These are phyloP conservation scores for Teunomyces lycoperdinae DNA, from an alignment of 805 yeast species.

Conservation along the genomic window DNA sequence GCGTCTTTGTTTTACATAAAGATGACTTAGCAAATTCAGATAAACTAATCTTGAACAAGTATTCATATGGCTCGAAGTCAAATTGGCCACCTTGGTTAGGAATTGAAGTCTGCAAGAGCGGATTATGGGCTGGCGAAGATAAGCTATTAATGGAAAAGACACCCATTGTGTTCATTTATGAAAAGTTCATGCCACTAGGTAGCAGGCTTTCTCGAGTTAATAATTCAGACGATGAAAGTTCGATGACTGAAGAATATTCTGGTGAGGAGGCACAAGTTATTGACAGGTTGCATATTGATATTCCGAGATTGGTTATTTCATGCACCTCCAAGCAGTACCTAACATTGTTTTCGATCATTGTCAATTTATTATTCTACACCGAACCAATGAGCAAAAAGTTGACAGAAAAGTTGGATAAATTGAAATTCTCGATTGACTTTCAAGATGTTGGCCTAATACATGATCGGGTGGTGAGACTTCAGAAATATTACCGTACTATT, in stretches of 20 bases:
- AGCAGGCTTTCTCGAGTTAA: constrained; percentile 7
- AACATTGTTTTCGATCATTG: constrained; percentile 58
- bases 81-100: constrained; percentile 94
- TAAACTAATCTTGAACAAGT: constrained; percentile 43
- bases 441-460: constrained; percentile 54
- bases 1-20: constrained; percentile 63
- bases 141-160: constrained; percentile 62
- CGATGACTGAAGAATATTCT: not conserved
- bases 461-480: constrained; percentile 47
- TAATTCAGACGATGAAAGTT: constrained; percentile 5
- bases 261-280: not conserved
- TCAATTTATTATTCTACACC: constrained; percentile 64
- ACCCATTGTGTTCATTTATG: constrained; percentile 59
- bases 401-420: constrained; percentile 59
- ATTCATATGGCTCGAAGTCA: constrained; percentile 58
- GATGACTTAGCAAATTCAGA: constrained; percentile 36
- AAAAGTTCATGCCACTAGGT: constrained; percentile 35
- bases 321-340: constrained; percentile 75
- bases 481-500: constrained; percentile 44
- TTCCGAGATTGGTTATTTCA: constrained; percentile 65
- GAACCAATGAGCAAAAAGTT: constrained; percentile 66
- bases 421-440: constrained; percentile 69
- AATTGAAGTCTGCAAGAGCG: constrained; percentile 53
- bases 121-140: constrained; percentile 41
- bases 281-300: constrained; percentile 52